Evolutionary conservation across 352 stramenopile species (phyloP).

Genomic region (Phytophthora tentaculata): DNA sequence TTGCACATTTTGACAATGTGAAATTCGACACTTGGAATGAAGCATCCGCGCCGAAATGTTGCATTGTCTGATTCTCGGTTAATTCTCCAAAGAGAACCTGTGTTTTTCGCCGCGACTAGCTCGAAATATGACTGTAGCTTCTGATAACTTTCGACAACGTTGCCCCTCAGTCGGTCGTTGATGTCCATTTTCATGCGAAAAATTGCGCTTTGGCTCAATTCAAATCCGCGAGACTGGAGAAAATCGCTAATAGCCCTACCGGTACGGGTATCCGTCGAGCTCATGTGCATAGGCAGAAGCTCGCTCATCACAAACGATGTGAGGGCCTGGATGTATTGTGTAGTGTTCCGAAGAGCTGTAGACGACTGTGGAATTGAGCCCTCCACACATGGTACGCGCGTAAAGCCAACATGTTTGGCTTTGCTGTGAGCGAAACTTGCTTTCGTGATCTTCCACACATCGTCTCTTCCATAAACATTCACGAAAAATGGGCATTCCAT

Average conservation of each 20-base stretch:
- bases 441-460: conserved; percentile 7
- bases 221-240: not conserved
- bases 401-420: not conserved
- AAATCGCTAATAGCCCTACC: not conserved
- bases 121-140: not conserved
- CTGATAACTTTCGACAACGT: not conserved
- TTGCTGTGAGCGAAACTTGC: conserved; percentile 11
- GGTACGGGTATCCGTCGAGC: not conserved
- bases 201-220: not conserved
- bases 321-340: not conserved
- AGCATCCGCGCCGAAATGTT: too few species aligned
- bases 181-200: not conserved
- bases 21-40: too few species aligned
- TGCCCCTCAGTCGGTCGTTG: not conserved
- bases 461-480: conserved; percentile 1
- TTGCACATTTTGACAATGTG: too few species aligned
- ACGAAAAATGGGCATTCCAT: conserved; percentile 19
- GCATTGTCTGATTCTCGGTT: too few species aligned
- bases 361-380: not conserved
- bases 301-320: not conserved
- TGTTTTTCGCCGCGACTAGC: not conserved
- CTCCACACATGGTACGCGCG: not conserved
- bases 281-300: not conserved
- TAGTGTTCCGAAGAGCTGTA: not conserved
- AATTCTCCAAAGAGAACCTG: too few species aligned